Base-by-base conservation (phyloP, 192 early-diverging fungal species). In the Coemansia sp. region DNA sequence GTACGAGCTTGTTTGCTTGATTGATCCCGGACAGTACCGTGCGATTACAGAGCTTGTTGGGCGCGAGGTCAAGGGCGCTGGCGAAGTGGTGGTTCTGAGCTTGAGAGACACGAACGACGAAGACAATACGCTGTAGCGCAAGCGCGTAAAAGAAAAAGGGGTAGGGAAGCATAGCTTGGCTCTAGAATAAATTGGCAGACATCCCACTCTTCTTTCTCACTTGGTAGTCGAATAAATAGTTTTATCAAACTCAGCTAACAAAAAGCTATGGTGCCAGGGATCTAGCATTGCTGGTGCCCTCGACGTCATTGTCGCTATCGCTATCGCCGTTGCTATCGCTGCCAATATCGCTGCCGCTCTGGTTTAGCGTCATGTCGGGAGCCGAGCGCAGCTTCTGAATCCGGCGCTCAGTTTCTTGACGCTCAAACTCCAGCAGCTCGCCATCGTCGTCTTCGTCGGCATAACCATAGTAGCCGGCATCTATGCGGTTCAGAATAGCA, bases 401-500 rank as follows among this genome's bases (percentile, higher is more conserved):
- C 14, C 75, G 63, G 20, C 75, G 59, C 36, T 82, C 67, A 39
- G 90, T 87, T 42, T 84, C 79, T 50, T 85, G 82, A 16, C 83
- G 68, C 69, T 95, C 92, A 68, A 90, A 93, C 60, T 84, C 88
- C 42, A 97, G 67, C 54, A 97, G 71, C 34, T 78, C 63, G 7
- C 89, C 91, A 71, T 96, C 94, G 46, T 89, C 88, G 24, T 91
- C 87, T 70, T 97, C 95, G 67, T 97, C 93, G 47, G 90, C 82
- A 68, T 95, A 98, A 30, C 96, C 95, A 62, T 90, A 98, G 71
- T 98, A 98, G 61, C 93, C 90, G 1, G 93, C 93, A 68, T 96
- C 96, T 13, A 93, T 87, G 24, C 89, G 83, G 49, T 84, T 78
- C 55, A 87, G 82, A 61, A 98, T 70, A 28, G 94, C 92, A 11